A percentile compares a stretch with the other conserved stretches of the same genome.
Conservation (phyloP, 2,329 filamentous ascomycete genomes). For the Colletotrichum sp. region DNA sequence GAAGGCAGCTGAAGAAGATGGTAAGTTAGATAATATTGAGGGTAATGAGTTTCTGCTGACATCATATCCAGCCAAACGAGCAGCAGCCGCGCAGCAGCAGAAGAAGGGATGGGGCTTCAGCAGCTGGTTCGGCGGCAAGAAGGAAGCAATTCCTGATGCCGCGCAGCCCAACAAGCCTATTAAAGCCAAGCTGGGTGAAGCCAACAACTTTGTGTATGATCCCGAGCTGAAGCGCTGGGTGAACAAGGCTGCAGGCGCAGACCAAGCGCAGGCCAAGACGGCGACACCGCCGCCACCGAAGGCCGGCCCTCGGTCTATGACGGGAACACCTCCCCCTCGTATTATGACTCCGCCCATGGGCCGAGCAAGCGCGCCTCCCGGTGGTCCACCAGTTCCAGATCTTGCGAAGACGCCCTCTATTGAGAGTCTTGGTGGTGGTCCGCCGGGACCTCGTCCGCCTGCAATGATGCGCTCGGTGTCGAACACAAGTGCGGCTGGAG, state of each 20-base stretch:
- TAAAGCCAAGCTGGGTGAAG: conserved; percentile 90
- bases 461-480: conserved; percentile 54
- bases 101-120: conserved; percentile 82
- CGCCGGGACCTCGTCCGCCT: conserved; percentile 25
- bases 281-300: conserved; percentile 83
- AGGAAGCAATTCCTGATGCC: conserved; percentile 54
- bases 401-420: conserved; percentile 31
- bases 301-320: conserved; percentile 58
- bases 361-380: conserved; percentile 28
- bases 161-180: conserved; percentile 68
- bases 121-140: conserved; percentile 83
- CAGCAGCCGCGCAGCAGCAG: conserved; percentile 48
- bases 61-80: conserved; percentile 61
- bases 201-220: conserved; percentile 92
- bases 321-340: conserved; percentile 55
- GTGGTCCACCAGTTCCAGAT: conserved; percentile 24
- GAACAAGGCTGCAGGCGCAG: conserved; percentile 86
- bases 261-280: conserved; percentile 61
- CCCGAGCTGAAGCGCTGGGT: conserved; percentile 97
- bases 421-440: conserved; percentile 37
- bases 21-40: conserved; percentile 44
- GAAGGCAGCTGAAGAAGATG: conserved; percentile 80
- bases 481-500: conserved; percentile 44
- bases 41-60: conserved; percentile 19
- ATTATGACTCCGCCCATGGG: conserved; percentile 32